A percentile compares a stretch with the other conserved stretches of the same genome.
These are phyloP conservation scores for Pluteus cervinus DNA, from an alignment of 768 basidiomycete species.

Conservation along the genomic window DNA sequence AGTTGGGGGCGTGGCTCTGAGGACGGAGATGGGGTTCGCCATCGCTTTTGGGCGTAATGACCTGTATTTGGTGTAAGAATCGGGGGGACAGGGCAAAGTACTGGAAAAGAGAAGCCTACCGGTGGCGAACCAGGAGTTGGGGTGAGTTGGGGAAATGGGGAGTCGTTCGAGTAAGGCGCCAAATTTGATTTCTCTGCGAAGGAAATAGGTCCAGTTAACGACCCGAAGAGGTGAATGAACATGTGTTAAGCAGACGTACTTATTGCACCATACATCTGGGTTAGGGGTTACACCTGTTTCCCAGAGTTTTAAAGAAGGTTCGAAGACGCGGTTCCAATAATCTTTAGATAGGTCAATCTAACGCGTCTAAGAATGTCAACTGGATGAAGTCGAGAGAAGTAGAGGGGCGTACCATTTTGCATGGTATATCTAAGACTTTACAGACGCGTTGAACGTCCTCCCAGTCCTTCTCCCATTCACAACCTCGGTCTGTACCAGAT, in stretches of 20 bases:
- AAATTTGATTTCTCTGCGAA: slow-evolving; percentile 80
- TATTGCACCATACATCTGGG: slow-evolving; percentile 91
- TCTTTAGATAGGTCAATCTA: slow-evolving; percentile 85
- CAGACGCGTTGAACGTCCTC: slow-evolving; percentile 84
- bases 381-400: not conserved
- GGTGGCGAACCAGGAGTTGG: slow-evolving; percentile 73
- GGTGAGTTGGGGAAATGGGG: slow-evolving; percentile 17
- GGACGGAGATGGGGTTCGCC: slow-evolving; percentile 20
- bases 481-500: slow-evolving; percentile 70
- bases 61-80: slow-evolving; percentile 34
- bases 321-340: slow-evolving; percentile 91
- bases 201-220: not conserved
- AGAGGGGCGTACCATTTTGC: slow-evolving; percentile 49
- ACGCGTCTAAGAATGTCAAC: slow-evolving; percentile 4
- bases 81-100: not conserved
- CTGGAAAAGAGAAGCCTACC: slow-evolving; percentile 34
- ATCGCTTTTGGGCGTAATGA: slow-evolving; percentile 78
- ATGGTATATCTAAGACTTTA: slow-evolving; percentile 64
- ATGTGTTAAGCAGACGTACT: slow-evolving; percentile 30
- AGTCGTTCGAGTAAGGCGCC: slow-evolving; percentile 72
- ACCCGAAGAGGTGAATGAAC: not conserved
- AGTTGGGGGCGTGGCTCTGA: slow-evolving; percentile 39
- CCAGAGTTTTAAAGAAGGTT: slow-evolving; percentile 78
- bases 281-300: slow-evolving; percentile 80
- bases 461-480: slow-evolving; percentile 97